These are phyloP conservation scores for Testicularia cyperi DNA, from an alignment of 1,284 basidiomycete species.

Conservation along the genomic window DNA sequence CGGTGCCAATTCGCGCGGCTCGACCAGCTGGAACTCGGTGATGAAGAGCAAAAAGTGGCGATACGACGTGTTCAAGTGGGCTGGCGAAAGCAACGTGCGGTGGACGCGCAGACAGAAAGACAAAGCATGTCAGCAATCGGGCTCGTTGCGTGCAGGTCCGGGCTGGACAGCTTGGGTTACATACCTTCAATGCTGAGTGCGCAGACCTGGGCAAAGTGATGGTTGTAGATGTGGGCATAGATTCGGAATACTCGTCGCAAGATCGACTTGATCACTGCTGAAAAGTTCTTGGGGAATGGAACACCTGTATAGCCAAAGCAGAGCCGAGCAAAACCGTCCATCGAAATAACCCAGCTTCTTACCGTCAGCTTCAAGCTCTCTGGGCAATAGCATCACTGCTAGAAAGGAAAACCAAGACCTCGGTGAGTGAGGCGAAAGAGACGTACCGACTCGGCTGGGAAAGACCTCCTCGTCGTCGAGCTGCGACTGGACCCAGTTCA, in stretches of 20 bases:
- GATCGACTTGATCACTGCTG: constrained; percentile 86
- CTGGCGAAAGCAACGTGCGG: constrained; percentile 55
- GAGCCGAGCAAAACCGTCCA: too few relatives aligned
- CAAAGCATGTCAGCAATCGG: too few relatives aligned
- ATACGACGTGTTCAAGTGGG: constrained; percentile 98
- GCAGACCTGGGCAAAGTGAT: constrained; percentile 98
- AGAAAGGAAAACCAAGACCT: too few relatives aligned
- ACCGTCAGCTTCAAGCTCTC: too few relatives aligned
- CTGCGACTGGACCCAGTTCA: constrained; percentile 96
- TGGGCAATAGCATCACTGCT: too few relatives aligned
- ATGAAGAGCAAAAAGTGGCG: constrained; percentile 97
- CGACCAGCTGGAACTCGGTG: constrained; percentile 95
- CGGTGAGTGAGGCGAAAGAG: background rate
- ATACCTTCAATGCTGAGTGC: constrained; percentile 94
- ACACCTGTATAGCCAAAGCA: too few relatives aligned
- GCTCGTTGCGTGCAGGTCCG: too few relatives aligned
- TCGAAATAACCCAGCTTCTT: too few relatives aligned
- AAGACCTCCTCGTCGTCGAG: constrained; percentile 91
- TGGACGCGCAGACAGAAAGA: background rate
- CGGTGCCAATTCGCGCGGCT: constrained; percentile 93
- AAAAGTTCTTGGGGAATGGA: constrained; percentile 88
- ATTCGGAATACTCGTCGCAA: constrained; percentile 90
- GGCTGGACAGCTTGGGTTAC: constrained; percentile 14
- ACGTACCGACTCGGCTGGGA: constrained; percentile 85
- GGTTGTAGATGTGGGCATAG: constrained; percentile 98